These are phyloP conservation scores for Talaromyces borbonicus DNA, from an alignment of 495 filamentous ascomycete genomes.

Conservation along the genomic window DNA sequence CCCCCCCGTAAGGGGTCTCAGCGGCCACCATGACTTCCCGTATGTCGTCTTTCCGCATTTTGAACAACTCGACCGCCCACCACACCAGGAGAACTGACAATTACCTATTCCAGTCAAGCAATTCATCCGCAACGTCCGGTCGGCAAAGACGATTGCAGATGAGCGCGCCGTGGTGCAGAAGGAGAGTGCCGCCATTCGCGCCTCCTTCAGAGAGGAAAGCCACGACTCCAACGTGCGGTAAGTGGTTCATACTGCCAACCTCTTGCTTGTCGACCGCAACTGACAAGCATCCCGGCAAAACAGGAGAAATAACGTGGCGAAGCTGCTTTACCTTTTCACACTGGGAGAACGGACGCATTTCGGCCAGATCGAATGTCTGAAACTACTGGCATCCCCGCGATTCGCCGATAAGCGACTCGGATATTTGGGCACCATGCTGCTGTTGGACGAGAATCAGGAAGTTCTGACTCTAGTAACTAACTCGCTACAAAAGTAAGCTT, in stretches of 20 bases:
- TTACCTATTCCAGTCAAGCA: slow-evolving; percentile 68
- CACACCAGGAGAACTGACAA: slow-evolving; percentile 6
- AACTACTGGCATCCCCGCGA: slow-evolving; percentile 88
- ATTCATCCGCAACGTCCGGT: slow-evolving; percentile 98
- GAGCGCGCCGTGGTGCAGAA: slow-evolving; percentile 97
- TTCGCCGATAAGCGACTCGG: slow-evolving; percentile 97
- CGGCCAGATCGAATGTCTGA: slow-evolving; percentile 98
- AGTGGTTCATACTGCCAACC: slow-evolving; percentile 13
- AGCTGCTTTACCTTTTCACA: slow-evolving; percentile 95
- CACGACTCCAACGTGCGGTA: slow-evolving; percentile 82
- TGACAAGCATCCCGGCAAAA: slow-evolving; percentile 14
- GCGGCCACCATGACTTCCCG: slow-evolving; percentile 51
- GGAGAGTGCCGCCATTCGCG: slow-evolving; percentile 92
- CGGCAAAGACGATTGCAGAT: slow-evolving; percentile 96
- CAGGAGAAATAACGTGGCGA: slow-evolving; percentile 98
- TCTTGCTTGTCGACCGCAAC: slow-evolving; percentile 7
- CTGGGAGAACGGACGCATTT: slow-evolving; percentile 98
- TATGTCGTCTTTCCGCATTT: slow-evolving; percentile 37
- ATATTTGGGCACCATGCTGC: slow-evolving; percentile 90
- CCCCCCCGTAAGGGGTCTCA: slow-evolving; percentile 8
- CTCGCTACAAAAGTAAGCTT: slow-evolving; percentile 80
- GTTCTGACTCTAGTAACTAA: slow-evolving; percentile 96
- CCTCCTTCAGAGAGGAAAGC: slow-evolving; percentile 95
- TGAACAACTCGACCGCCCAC: slow-evolving; percentile 8
- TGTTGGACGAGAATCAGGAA: slow-evolving; percentile 97